Conservation (phyloP, 805 yeast genomes). For the Lipomyces sp. region DNA sequence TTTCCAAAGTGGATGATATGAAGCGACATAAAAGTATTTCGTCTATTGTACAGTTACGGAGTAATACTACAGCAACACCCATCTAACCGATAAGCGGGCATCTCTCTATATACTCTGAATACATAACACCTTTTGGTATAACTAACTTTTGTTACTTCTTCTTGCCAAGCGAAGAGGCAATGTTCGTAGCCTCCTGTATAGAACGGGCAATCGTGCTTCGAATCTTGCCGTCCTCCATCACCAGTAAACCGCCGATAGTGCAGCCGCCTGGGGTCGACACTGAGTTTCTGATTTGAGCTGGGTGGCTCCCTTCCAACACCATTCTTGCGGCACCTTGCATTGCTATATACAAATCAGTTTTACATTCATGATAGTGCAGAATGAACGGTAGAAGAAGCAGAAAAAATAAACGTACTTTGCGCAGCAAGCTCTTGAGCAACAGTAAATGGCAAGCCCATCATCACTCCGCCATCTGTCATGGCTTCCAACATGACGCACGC, state of each 20-base stretch:
- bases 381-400: too few species aligned
- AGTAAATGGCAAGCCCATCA: conserved; percentile 89
- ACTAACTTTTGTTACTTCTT: conserved; percentile 22
- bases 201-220: conserved; percentile 87
- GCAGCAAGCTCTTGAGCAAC: conserved; percentile 86
- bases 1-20: not conserved
- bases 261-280: conserved; percentile 99
- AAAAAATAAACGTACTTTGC: conserved; percentile 70
- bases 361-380: not conserved
- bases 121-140: not conserved
- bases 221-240: conserved; percentile 88
- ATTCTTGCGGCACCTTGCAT: conserved; percentile 79
- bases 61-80: not conserved
- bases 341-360: conserved; percentile 21
- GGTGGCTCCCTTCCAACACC: conserved; percentile 83
- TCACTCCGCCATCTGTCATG: conserved; percentile 89
- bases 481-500: conserved; percentile 88
- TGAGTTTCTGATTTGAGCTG: conserved; percentile 81
- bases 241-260: conserved; percentile 91
- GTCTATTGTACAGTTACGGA: not conserved
- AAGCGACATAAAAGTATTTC: not conserved
- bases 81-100: not conserved
- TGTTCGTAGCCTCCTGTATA: conserved; percentile 87
- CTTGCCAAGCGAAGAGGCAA: conserved; percentile 36
- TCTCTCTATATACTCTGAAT: not conserved